Conservation (phyloP, 371 early-diverging fungal genomes). For the Lichtheimia ornata region DNA sequence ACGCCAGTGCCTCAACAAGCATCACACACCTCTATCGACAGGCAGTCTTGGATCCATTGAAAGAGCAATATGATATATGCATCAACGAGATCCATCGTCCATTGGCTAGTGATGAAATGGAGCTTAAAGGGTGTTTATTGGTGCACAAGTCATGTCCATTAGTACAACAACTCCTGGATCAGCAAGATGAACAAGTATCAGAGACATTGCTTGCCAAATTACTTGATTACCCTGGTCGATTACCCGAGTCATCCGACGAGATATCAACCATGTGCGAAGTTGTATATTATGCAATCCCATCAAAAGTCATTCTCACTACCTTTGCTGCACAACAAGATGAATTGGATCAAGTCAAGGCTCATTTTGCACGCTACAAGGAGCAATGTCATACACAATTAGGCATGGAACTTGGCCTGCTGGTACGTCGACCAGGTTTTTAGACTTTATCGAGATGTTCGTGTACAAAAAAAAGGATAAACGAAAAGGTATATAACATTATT, state of each 20-base stretch:
- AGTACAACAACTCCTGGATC: too few relatives aligned
- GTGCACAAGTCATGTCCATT: too few relatives aligned
- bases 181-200: background rate
- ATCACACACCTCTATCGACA: background rate
- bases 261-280: slow-evolving; percentile 50
- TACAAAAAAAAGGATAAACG: background rate
- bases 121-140: background rate
- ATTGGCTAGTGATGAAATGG: background rate
- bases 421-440: slow-evolving; percentile 4
- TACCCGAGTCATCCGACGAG: slow-evolving; percentile 49
- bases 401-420: background rate
- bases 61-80: background rate
- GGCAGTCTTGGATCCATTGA: background rate
- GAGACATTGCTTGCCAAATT: slow-evolving; percentile 39
- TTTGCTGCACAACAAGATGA: slow-evolving; percentile 9
- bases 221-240: slow-evolving; percentile 63
- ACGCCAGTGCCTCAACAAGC: too few relatives aligned
- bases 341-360: background rate
- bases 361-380: background rate
- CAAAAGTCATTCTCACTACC: background rate
- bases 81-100: background rate
- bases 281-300: slow-evolving; percentile 33
- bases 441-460: background rate
- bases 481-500: too few relatives aligned
- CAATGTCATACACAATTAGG: slow-evolving; percentile 6